Conservation (phyloP, 805 yeast species). For the Yarrowia alimentaria region DNA sequence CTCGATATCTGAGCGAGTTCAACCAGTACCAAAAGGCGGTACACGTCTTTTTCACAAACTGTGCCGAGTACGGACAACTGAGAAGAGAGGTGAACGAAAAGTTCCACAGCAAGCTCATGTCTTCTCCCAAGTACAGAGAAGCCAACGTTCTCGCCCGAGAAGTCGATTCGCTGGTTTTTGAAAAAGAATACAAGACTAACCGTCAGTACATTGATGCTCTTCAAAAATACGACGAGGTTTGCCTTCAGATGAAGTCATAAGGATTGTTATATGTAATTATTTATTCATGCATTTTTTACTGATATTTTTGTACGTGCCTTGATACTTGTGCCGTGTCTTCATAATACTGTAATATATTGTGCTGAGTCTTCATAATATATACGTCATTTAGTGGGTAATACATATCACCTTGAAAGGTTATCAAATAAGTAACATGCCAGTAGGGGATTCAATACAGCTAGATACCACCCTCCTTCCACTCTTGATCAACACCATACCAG, state of each 20-base stretch:
- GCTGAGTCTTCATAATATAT: no score
- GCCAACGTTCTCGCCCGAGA: slow-evolving; percentile 6
- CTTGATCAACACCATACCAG: slow-evolving; percentile 56
- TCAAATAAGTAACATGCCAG: no score
- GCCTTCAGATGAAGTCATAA: not conserved
- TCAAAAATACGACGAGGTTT: not conserved
- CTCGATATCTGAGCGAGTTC: slow-evolving; percentile 3
- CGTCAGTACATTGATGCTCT: slow-evolving; percentile 9
- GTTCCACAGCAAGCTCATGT: not conserved
- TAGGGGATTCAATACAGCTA: no score
- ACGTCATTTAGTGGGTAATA: no score
- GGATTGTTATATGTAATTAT: no score
- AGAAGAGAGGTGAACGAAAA: not conserved
- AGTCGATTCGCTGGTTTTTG: not conserved
- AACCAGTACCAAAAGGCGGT: not conserved
- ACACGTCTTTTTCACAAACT: not conserved
- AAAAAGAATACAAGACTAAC: slow-evolving; percentile 4
- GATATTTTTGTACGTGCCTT: no score
- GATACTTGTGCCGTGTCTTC: no score
- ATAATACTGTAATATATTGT: no score
- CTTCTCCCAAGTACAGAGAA: not conserved
- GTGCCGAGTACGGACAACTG: not conserved
- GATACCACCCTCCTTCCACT: slow-evolving; percentile 37
- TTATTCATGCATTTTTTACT: no score
- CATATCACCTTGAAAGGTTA: no score